Base-by-base conservation (phyloP, 345 rosid species). In the Ricinus communis region DNA sequence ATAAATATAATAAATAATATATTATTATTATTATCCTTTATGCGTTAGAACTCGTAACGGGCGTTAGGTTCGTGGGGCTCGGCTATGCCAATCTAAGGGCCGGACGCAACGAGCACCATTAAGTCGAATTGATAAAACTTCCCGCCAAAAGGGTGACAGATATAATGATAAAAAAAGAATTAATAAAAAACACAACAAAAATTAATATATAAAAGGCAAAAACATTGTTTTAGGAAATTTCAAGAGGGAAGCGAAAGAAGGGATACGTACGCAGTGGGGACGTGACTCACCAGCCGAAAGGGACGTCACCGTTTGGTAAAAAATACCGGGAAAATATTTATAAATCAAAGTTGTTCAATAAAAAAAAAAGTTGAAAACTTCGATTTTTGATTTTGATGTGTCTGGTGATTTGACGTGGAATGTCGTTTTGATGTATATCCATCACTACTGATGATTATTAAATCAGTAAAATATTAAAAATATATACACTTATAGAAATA, bases 141-240 rank as follows among this genome's bases (percentile, higher is more conserved):
- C 80, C 88, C 83, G 84, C 86, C 86, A 79, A 76, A 76, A 71
- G 33, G 25, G 16, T 14, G 4, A 61, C 10, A 41, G 1, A 30
- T n/a, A 65, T 2, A 12, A n/a, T 0, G 0, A 5, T 5, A 0
- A 21, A 21, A 2, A 43, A 19, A 5, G 0, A 24, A 41, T 53
- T 30, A 51, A 15, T 25, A 55, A 0, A 1, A 0, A 57, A 66
- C n/a, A n/a, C n/a, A n/a, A n/a, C n/a, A n/a, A n/a, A n/a, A n/a
- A n/a, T n/a, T n/a, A n/a, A n/a, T n/a, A n/a, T n/a, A n/a, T n/a
- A n/a, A n/a, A n/a, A n/a, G n/a, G n/a, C n/a, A 60, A 28, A 1
- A 25, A 13, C 15, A 24, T 25, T 19, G 46, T 55, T 45, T 56
- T n/a, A 8, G 22, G 51, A 53, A 41, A 51, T 27, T n/a, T n/a